A percentile compares a stretch with the other conserved stretches of the same genome.
Evolutionary conservation across 805 yeast species (phyloP).

Genomic region (Debaryomyces hansenii): DNA sequence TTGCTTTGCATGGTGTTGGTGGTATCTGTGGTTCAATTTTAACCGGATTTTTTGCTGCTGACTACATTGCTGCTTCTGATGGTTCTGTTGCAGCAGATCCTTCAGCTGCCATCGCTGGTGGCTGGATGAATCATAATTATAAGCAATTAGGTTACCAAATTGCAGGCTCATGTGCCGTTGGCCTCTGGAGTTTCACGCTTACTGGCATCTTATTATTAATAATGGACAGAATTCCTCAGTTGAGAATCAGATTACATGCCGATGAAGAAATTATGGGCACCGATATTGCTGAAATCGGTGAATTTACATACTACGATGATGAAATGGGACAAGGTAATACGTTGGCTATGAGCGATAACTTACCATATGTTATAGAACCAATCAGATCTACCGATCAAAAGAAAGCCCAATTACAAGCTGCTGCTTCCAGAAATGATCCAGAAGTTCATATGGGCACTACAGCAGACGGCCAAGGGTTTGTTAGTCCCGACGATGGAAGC

Average conservation of each 20-base stretch:
- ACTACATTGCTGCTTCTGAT: constrained; percentile 82
- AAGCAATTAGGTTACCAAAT: constrained; percentile 85
- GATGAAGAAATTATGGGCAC: constrained; percentile 89
- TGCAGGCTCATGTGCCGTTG: constrained; percentile 71
- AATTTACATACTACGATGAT: constrained; percentile 69
- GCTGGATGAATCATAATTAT: constrained; percentile 85
- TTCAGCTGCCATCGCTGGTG: constrained; percentile 57
- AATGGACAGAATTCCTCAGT: constrained; percentile 76
- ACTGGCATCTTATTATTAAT: constrained; percentile 65
- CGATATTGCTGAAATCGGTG: constrained; percentile 90
- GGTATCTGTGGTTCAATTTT: constrained; percentile 80
- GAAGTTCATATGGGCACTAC: constrained; percentile 10
- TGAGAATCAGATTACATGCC: constrained; percentile 77
- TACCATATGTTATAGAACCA: constrained; percentile 73
- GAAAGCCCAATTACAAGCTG: constrained; percentile 30
- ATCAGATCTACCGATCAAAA: constrained; percentile 58
- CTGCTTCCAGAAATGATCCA: constrained; percentile 13
- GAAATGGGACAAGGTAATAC: constrained; percentile 15
- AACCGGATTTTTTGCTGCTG: constrained; percentile 92
- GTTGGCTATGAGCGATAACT: constrained; percentile 6
- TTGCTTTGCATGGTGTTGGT: constrained; percentile 92
- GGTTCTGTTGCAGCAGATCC: constrained; percentile 49
- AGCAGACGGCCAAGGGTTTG: constrained; percentile 14
- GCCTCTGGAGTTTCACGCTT: constrained; percentile 72
- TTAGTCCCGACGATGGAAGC: constrained; percentile 17